A percentile compares a stretch with the other conserved stretches of the same genome.
These are phyloP conservation scores for Tephrocybe rancida DNA, from an alignment of 768 basidiomycete species.

Conservation along the genomic window DNA sequence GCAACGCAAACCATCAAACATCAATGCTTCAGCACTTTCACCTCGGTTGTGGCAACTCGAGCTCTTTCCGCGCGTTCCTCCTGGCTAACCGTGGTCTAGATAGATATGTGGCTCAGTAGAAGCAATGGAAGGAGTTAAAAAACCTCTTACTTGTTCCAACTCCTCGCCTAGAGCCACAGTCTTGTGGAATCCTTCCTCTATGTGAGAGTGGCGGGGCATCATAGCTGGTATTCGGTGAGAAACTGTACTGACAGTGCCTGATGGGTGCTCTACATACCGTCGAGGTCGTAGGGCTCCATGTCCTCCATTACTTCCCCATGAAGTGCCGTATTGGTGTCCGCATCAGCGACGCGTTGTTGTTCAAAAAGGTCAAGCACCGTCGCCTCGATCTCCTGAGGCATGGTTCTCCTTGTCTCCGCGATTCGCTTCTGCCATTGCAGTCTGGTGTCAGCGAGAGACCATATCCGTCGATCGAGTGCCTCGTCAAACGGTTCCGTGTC, in stretches of 20 bases:
- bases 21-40: conserved; percentile 53
- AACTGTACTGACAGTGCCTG: neutral
- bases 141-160: conserved; percentile 49
- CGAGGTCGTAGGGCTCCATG: conserved; percentile 19
- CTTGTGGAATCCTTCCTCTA: conserved; percentile 33
- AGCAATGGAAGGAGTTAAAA: neutral
- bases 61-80: conserved; percentile 51
- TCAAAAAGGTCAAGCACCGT: conserved; percentile 31
- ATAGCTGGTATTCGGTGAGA: conserved; percentile 7
- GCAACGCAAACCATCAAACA: neutral
- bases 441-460: conserved; percentile 75
- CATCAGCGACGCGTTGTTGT: conserved; percentile 31
- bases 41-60: conserved; percentile 46
- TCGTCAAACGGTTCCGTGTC: conserved; percentile 86
- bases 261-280: conserved; percentile 3
- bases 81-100: conserved; percentile 50
- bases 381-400: conserved; percentile 55
- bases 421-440: conserved; percentile 76
- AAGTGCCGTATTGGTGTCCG: conserved; percentile 19
- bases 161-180: conserved; percentile 45
- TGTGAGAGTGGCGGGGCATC: conserved; percentile 16
- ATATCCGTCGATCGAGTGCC: conserved; percentile 79
- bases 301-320: conserved; percentile 14
- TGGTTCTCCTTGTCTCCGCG: conserved; percentile 63
- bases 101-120: neutral